Conservation (phyloP, 2,329 filamentous ascomycete genomes). For the Ploettnerulaceae sp. region DNA sequence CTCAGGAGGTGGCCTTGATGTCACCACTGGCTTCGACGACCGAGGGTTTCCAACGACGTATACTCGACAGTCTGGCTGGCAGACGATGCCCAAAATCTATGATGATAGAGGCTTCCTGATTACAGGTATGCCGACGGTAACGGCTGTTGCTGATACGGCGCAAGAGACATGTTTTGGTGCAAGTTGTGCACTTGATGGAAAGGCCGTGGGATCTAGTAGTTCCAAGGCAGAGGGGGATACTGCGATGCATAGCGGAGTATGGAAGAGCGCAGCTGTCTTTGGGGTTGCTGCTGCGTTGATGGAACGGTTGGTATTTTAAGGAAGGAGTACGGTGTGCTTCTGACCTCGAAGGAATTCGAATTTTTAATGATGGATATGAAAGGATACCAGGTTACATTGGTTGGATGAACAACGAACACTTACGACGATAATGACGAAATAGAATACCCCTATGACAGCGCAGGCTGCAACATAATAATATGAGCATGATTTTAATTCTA, state of each 20-base stretch:
- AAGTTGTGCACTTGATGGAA: conserved; percentile 21
- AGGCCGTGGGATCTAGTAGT: conserved; percentile 20
- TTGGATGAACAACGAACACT: too few species aligned
- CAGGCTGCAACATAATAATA: too few species aligned
- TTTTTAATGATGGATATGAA: too few species aligned
- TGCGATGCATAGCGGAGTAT: conserved; percentile 13
- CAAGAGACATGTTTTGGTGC: conserved; percentile 13
- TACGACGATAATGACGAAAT: too few species aligned
- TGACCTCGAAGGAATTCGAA: too few species aligned
- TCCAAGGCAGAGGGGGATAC: conserved; percentile 20
- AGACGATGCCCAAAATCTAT: conserved; percentile 38
- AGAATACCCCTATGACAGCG: too few species aligned
- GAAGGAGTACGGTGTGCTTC: background rate
- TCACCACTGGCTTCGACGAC: conserved; percentile 43
- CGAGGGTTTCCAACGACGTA: conserved; percentile 46
- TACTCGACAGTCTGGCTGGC: conserved; percentile 36
- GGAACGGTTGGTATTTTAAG: conserved; percentile 20
- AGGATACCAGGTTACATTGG: too few species aligned
- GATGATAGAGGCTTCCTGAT: conserved; percentile 43
- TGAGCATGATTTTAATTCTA: too few species aligned
- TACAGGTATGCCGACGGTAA: conserved; percentile 21
- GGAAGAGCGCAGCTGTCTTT: conserved; percentile 16
- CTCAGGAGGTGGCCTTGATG: conserved; percentile 30
- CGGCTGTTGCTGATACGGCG: conserved; percentile 8
- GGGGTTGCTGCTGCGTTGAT: conserved; percentile 17